phyloP scores from a whole-genome alignment of 169 alveolate genomes.

The Perkinsus chesapeaki region DNA sequence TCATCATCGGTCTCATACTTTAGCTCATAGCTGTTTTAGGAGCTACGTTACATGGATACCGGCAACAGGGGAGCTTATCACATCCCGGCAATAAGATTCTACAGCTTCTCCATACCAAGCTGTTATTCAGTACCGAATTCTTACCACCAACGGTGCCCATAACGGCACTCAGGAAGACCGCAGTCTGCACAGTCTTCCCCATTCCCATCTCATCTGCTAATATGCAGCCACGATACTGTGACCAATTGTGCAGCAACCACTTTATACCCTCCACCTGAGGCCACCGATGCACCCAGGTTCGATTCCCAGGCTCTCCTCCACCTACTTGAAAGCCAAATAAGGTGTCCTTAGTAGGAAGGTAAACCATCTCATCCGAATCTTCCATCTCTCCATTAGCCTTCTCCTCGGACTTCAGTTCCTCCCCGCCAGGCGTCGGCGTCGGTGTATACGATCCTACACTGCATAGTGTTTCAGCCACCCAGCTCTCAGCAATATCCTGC shows the following conservation, averaged over 20 bases:
- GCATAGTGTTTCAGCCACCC: neutral
- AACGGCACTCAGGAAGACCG: neutral
- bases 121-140: neutral
- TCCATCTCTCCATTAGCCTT: neutral
- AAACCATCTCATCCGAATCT: neutral
- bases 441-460: neutral
- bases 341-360: neutral
- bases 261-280: neutral
- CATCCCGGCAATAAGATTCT: too few relatives aligned
- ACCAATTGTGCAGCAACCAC: neutral
- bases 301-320: neutral
- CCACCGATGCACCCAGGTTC: neutral
- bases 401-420: neutral
- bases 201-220: constrained; percentile 17
- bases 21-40: too few relatives aligned
- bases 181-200: constrained; percentile 10
- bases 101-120: too few relatives aligned
- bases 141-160: neutral
- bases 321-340: neutral
- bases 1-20: too few relatives aligned
- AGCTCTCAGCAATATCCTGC: neutral
- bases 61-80: neutral
- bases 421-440: neutral
- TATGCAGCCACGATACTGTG: constrained; percentile 7
- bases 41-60: too few relatives aligned